Conservation (phyloP, 768 basidiomycete genomes). For the Leccinum arenicola region DNA sequence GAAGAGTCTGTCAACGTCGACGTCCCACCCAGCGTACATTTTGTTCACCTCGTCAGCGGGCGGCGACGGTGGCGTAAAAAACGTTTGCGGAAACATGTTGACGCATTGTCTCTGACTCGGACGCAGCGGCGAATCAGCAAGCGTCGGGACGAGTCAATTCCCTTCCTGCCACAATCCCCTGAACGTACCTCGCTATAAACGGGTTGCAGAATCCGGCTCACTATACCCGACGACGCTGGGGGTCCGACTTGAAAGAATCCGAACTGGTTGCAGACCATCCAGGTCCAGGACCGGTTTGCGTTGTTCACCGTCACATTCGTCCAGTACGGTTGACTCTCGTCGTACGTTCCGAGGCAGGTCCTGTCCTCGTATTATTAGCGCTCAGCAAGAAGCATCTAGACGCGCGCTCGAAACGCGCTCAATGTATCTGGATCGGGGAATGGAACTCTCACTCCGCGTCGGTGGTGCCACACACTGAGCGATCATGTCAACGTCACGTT, state of each 20-base stretch:
- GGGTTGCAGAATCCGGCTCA: not conserved
- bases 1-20: not conserved
- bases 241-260: slow-evolving; percentile 48
- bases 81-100: not conserved
- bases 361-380: slow-evolving; percentile 25
- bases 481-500: not conserved
- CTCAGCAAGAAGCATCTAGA: not conserved
- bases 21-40: not conserved
- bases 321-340: slow-evolving; percentile 41
- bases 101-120: not conserved
- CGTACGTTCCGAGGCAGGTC: slow-evolving; percentile 42
- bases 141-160: not conserved
- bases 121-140: not conserved
- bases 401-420: not conserved
- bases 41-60: not conserved
- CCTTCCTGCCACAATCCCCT: not conserved
- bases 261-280: slow-evolving; percentile 75
- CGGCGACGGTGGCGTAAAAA: not conserved
- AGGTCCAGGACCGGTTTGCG: slow-evolving; percentile 59
- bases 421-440: not conserved
- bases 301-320: slow-evolving; percentile 58
- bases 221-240: slow-evolving; percentile 17
- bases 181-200: not conserved
- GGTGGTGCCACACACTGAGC: slow-evolving; percentile 50
- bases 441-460: slow-evolving; percentile 45